Base-by-base conservation (phyloP, 2,329 filamentous ascomycete genomes). In the Xylaria arbuscula region DNA sequence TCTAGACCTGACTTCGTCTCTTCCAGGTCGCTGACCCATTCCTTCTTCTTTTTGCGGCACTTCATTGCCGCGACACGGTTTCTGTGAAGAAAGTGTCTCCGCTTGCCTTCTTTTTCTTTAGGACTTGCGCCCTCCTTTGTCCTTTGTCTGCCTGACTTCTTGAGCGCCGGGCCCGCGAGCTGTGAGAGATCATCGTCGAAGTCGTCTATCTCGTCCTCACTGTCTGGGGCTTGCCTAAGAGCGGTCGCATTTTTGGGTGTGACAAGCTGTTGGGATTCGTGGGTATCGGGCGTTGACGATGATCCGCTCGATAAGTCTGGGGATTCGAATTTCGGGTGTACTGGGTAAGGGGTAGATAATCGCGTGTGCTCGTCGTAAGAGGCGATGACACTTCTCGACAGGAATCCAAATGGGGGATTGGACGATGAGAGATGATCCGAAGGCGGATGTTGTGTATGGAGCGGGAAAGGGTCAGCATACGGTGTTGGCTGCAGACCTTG, bases 41-140 rank as follows among this genome's bases (percentile, higher is more conserved):
- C 79, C 78, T 87, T 88, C 74, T 87, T 87, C 79, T 92, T 92
- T 74, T 90, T 87, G 3, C 91, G 87, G 75, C 91, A 93, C 76
- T 93, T 93, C 77, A 89, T 91, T 1, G 92, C 91, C 0, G 92
- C 91, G 2, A 91, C 81, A 10, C 91, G 85, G 77, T 94, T 94
- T 68, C 91, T 87, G 78, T 92, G 89, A 0, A 93, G 83, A 72
- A 89, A 90, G 69, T 85, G 85, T 69, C 82, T 84, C 34, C 87
- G 83, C 73, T 86, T 88, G 8, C 76, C 76, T 1, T 80, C 78
- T 10, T 83, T 81, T 3, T 72, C 76, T 0, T 70, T 72, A 32
- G 62, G 59, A 13, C 66, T 51, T 11, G 3, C 19, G 61, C 76
- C 67, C 59, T 66, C 72, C 36, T 67, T 73, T 6, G 68, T 70